Evolutionary conservation across 768 basidiomycete species (phyloP).

Genomic region (Amanita thiersii): DNA sequence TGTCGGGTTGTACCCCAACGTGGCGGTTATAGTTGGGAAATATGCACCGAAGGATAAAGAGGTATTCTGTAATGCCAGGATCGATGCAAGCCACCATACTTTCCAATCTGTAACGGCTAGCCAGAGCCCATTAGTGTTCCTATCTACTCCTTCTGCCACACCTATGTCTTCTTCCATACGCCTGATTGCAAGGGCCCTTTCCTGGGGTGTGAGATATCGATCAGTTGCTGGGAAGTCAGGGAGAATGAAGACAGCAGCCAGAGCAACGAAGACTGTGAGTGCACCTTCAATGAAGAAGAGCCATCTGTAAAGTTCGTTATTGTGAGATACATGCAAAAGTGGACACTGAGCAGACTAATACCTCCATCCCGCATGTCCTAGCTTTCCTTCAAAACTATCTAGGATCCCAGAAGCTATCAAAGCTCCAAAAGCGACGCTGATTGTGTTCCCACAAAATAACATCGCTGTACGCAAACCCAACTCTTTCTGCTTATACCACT

Average conservation of each 20-base stretch:
- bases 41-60: slow-evolving; percentile 72
- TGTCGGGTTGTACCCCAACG: slow-evolving; percentile 60
- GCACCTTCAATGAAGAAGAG: slow-evolving; percentile 70
- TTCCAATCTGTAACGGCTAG: slow-evolving; percentile 72
- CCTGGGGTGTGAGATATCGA: slow-evolving; percentile 53
- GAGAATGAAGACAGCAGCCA: slow-evolving; percentile 57
- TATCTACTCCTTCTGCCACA: slow-evolving; percentile 39
- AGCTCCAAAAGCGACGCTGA: slow-evolving; percentile 82
- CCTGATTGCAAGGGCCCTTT: slow-evolving; percentile 49
- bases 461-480: slow-evolving; percentile 67
- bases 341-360: slow-evolving; percentile 16
- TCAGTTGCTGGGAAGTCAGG: slow-evolving; percentile 76
- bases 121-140: slow-evolving; percentile 40
- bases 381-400: slow-evolving; percentile 62
- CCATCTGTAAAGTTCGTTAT: slow-evolving; percentile 42
- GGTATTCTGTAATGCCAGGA: slow-evolving; percentile 50
- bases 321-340: too few species aligned
- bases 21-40: slow-evolving; percentile 70
- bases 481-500: slow-evolving; percentile 76
- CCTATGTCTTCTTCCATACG: slow-evolving; percentile 65
- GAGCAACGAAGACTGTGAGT: slow-evolving; percentile 46
- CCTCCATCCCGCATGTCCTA: slow-evolving; percentile 75
- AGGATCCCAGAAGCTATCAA: slow-evolving; percentile 78
- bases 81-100: slow-evolving; percentile 74
- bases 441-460: slow-evolving; percentile 67